Conservation (phyloP, 2,329 filamentous ascomycete genomes). For the Coniochaeta ligniaria region DNA sequence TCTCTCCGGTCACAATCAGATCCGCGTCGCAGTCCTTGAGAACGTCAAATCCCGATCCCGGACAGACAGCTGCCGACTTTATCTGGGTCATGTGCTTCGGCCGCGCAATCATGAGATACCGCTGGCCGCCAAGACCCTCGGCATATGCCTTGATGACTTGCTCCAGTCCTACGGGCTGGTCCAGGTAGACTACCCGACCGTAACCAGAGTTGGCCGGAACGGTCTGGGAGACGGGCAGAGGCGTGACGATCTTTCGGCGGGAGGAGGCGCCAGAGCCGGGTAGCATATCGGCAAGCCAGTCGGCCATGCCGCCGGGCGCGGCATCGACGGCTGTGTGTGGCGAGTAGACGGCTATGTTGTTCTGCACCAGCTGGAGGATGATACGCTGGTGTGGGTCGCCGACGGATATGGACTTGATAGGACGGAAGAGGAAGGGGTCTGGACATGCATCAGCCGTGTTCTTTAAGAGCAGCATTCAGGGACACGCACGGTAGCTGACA, state of each 20-base stretch:
- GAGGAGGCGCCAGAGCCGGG: constrained; percentile 41
- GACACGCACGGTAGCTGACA: constrained; percentile 71
- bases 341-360: constrained; percentile 90
- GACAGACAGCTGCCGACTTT: constrained; percentile 75
- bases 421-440: constrained; percentile 96
- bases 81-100: constrained; percentile 11
- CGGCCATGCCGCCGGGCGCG: constrained; percentile 75
- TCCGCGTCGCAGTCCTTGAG: constrained; percentile 67
- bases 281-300: constrained; percentile 88
- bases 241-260: constrained; percentile 32
- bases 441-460: constrained; percentile 1
- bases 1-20: constrained; percentile 82
- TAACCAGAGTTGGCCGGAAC: constrained; percentile 37
- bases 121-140: constrained; percentile 61
- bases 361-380: constrained; percentile 71
- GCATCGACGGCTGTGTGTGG: constrained; percentile 94
- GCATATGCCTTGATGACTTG: constrained; percentile 50
- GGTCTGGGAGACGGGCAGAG: constrained; percentile 33
- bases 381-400: constrained; percentile 80
- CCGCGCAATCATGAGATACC: constrained; percentile 28
- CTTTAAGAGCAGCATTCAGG: background rate
- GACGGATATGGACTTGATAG: constrained; percentile 80
- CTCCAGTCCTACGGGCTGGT: constrained; percentile 26
- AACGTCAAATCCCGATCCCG: constrained; percentile 77
- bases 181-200: constrained; percentile 40